Conservation (phyloP, 2,329 filamentous ascomycete species). For the Monilinia fructicola region DNA sequence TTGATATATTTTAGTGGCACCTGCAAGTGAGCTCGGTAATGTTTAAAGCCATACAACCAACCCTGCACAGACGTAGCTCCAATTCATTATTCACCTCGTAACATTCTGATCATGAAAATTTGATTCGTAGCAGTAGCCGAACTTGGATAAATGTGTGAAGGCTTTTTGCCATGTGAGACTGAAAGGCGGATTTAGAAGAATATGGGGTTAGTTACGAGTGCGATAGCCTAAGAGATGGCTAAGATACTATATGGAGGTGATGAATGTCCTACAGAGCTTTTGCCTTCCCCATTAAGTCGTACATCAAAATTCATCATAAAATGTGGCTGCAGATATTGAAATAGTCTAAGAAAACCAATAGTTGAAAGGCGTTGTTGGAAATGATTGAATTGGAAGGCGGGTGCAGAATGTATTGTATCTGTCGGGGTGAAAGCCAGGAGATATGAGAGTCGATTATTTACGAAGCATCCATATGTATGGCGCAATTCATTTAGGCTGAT, state of each 20-base stretch:
- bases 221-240: not conserved
- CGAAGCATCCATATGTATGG: not conserved
- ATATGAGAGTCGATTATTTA: not conserved
- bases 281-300: not conserved
- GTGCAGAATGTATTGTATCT: not conserved
- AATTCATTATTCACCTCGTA: no score
- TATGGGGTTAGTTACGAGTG: not conserved
- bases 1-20: no score
- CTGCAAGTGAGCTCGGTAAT: no score
- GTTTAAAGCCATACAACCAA: no score
- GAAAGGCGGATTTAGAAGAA: not conserved
- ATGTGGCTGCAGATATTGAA: not conserved
- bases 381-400: slow-evolving; percentile 11
- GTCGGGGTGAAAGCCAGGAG: not conserved
- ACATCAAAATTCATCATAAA: not conserved
- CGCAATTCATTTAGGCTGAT: slow-evolving; percentile 8
- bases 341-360: not conserved
- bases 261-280: not conserved
- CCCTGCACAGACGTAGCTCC: no score
- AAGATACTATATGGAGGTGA: not conserved
- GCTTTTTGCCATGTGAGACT: not conserved
- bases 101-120: no score
- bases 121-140: not conserved
- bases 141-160: no score
- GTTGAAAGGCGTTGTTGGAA: not conserved